phyloP scores from a whole-genome alignment of 2,329 filamentous ascomycete species.

The Geosmithia morbida region DNA sequence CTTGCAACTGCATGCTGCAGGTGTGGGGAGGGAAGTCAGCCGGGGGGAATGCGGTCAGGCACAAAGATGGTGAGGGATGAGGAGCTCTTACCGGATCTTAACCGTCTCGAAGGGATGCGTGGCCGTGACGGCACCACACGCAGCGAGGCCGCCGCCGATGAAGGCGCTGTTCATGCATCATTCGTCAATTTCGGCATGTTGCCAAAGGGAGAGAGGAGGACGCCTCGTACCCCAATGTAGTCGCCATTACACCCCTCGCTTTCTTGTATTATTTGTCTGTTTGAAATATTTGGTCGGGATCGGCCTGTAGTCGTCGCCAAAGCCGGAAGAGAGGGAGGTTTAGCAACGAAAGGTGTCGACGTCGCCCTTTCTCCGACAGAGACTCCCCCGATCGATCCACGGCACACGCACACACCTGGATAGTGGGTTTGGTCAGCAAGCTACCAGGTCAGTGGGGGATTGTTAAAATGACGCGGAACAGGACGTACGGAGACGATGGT shows the following conservation, averaged over 20 bases:
- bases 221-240: slow-evolving; percentile 26
- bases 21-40: background rate
- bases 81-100: slow-evolving; percentile 78
- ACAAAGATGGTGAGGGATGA: background rate
- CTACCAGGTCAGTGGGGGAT: too few species aligned
- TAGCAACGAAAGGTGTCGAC: too few species aligned
- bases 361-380: too few species aligned
- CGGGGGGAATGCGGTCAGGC: background rate
- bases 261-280: background rate
- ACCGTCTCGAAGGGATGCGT: slow-evolving; percentile 98
- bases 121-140: slow-evolving; percentile 92
- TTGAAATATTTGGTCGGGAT: too few species aligned
- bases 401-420: too few species aligned
- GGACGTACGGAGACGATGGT: too few species aligned
- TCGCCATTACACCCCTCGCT: slow-evolving; percentile 27
- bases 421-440: too few species aligned
- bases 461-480: too few species aligned
- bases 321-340: too few species aligned
- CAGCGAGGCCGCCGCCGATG: slow-evolving; percentile 89
- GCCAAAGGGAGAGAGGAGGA: background rate
- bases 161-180: slow-evolving; percentile 48
- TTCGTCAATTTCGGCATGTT: slow-evolving; percentile 4
- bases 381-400: too few species aligned
- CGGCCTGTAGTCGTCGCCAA: too few species aligned
- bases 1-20: slow-evolving; percentile 78